Base-by-base conservation (phyloP, 2,329 filamentous ascomycete genomes). In the Paradendryphiella salina region DNA sequence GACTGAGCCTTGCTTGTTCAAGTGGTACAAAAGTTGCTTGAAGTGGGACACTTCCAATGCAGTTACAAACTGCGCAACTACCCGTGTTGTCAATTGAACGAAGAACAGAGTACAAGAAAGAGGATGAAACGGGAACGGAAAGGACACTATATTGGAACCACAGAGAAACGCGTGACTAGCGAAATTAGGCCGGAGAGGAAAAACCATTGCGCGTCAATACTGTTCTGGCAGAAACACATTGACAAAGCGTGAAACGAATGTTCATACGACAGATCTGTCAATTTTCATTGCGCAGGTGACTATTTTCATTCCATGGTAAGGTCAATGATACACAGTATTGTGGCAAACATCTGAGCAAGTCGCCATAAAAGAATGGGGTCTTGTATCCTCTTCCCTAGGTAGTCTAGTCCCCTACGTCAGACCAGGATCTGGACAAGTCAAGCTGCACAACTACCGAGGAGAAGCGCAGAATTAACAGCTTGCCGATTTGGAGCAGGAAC, bases 201-300 rank as follows among this genome's bases (percentile, higher is more conserved):
- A 4, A 15, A n/a, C 10, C 1, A 33, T 34, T 35, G 34, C 21
- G 38, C 18, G 31, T 43, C 42, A 50, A 50, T 56, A 52, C 32
- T 55, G 43, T 36, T 36, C 52, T 60, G 52, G 37, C 42, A 20
- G 49, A 50, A 18, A 23, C 8, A 11, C 32, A 23, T 47, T 10
- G 46, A 46, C 45, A 50, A 14, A 34, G 7, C 15, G 39, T 37
- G 36, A 52, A 39, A 46, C 50, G 36, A 38, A 39, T 56, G 41
- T 48, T 40, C 21, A 49, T 56, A 46, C 38, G 15, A 59, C 47
- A 37, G 13, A 47, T 56, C 58, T 63, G 58, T 63, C 56, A 61
- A 58, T 38, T 65, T 60, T 60, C 52, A 65, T 53, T 35, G 34
- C 28, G 31, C 23, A 44, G 51, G 56, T 64, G 59, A 62, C 46